Percentiles rank a stretch among this genome's conserved stretches.
Evolutionary conservation across 495 filamentous ascomycete species (phyloP).

Genomic region (Diplogelasinospora grovesii): DNA sequence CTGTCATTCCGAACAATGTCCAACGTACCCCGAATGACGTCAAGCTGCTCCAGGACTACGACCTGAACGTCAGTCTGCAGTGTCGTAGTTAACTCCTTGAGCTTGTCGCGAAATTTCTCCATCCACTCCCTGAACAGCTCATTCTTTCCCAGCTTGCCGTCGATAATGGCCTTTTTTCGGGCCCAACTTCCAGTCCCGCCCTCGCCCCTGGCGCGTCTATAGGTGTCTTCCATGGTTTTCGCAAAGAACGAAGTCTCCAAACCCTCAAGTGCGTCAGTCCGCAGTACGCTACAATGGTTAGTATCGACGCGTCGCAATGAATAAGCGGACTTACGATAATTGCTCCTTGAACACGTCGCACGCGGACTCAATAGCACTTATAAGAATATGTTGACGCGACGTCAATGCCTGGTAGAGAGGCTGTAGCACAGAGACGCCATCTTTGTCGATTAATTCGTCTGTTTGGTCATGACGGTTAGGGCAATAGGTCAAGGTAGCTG

Average conservation of each 20-base stretch:
- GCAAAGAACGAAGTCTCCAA: slow-evolving; percentile 31
- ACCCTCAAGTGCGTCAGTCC: slow-evolving; percentile 25
- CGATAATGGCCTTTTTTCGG: slow-evolving; percentile 27
- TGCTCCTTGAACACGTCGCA: slow-evolving; percentile 4
- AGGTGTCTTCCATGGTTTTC: slow-evolving; percentile 25
- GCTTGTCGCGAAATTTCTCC: slow-evolving; percentile 13
- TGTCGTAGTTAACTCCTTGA: slow-evolving; percentile 9
- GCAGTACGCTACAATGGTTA: slow-evolving; percentile 11
- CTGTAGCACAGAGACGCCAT: neutral
- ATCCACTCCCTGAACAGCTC: slow-evolving; percentile 20
- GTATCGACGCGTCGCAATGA: too few relatives aligned
- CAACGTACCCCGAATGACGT: slow-evolving; percentile 19
- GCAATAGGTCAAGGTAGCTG: too few relatives aligned
- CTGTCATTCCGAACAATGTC: slow-evolving; percentile 29
- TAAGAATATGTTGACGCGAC: slow-evolving; percentile 4
- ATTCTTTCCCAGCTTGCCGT: slow-evolving; percentile 1
- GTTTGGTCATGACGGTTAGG: neutral
- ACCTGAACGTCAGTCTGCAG: slow-evolving; percentile 18
- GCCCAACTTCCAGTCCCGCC: slow-evolving; percentile 23
- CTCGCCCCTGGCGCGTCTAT: too few relatives aligned
- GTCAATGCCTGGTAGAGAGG: neutral
- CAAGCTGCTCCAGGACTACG: slow-evolving; percentile 14
- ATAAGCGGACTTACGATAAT: neutral
- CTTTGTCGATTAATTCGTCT: neutral
- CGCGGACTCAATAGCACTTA: slow-evolving; percentile 3